Evolutionary conservation across 495 filamentous ascomycete genomes (phyloP), one percentile per base, ranked within the genome.

Genomic region (Cercophora sp.): DNA sequence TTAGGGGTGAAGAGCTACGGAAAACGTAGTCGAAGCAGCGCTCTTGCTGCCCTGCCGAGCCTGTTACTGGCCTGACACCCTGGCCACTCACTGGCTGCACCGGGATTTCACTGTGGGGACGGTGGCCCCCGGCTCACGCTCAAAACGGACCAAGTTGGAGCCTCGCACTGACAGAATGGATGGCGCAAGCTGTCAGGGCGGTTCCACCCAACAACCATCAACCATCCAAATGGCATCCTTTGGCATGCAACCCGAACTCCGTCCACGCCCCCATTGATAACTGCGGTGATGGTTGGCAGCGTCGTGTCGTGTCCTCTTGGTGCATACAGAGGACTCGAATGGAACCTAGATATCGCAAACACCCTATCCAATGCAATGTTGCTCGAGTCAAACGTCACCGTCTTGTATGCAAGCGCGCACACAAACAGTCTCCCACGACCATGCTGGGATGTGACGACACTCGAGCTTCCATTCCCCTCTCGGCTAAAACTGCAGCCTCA

Each of bases 1-100:
- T 55, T 57, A 47, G 54, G 60, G 60, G 53, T 53, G 39, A 19
- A n/a, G 20, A 43, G 47, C 41, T 49, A 29, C 47, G n/a, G n/a
- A n/a, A n/a, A n/a, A n/a, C n/a, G 51, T 54, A 55, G 48, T 39
- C 10, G 31, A 34, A 44, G 32, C 42, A 5, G 42, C 42, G 4
- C 24, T 4, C 9, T n/a, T 26, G 8, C 6, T 13, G 46, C 8
- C 3, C 32, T 16, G 4, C 19, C 20, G 20, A 32, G 40, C 37
- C 44, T 19, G 44, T 19, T 24, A 46, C 42, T 27, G 42, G 23
- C 15, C 26, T 6, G 22, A 8, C n/a, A 23, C 44, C 22, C 44
- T 29, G 27, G 44, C n/a, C 44, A 34, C 44, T 47, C 13, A 34
- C 41, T 44, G 41, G 27, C 44, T 47, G 44, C 44, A 15, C 25